Conservation (phyloP, 306 rosid species). For the Prunus persica region Prunus_persica_NCBIv2 NC_034009.1:38351501-38352000, state of each 20-base stretch:
- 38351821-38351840: slow-evolving; percentile 67
- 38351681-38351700: slow-evolving; percentile 6
- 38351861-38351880: slow-evolving; percentile 90
- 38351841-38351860: slow-evolving; percentile 74
- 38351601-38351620: neutral
- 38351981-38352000: neutral
- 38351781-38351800: slow-evolving; percentile 9
- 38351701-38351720: slow-evolving; percentile 6
- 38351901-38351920: slow-evolving; percentile 90
- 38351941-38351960: slow-evolving; percentile 41
- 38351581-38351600: neutral
- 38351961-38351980: neutral
- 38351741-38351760: slow-evolving; percentile 8
- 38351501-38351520: neutral
- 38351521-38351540: neutral
- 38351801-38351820: slow-evolving; percentile 13
- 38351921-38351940: slow-evolving; percentile 88
- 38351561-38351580: neutral
- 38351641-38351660: neutral
- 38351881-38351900: slow-evolving; percentile 92
- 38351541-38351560: neutral
- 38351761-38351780: slow-evolving; percentile 11
- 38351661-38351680: neutral
- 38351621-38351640: neutral
- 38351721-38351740: neutral